Base-by-base conservation (phyloP, 2,329 filamentous ascomycete species). In the Fusarium sacchari region DNA sequence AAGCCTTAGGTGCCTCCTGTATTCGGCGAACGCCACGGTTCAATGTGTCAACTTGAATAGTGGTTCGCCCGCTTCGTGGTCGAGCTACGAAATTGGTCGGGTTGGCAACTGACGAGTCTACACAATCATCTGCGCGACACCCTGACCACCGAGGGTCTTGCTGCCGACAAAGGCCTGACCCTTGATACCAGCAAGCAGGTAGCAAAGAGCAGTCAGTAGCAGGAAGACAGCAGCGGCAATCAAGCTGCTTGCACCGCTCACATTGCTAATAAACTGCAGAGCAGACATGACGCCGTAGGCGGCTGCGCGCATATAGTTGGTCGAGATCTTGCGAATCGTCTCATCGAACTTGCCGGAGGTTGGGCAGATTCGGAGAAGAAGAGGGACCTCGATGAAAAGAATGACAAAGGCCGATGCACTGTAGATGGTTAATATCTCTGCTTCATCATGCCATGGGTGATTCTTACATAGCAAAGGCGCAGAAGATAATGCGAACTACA, bases 91-190 rank as follows among this genome's bases (percentile, higher is more conserved):
- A 40, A 49, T 53, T 57, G 49, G 34, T 24, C 20, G 43, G 28
- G 30, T 32, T 61, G 30, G 58, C 42, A 30, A 34, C 34, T 26
- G 46, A 18, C 24, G 37, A 39, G 22, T 77, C 86, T 87, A 97
- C 80, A 98, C 95, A 84, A 98, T 98, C 96, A 98, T 98, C 87
- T 98, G 95, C 71, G 95, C 96, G 76, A 98, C 93, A 59, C 96
- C 96, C 76, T 94, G 92, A 60, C 96, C 96, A 75, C 96, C 96
- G 60, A 99, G 88, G 22, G 96, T 98, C 90, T 98, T 98, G 88
- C 95, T 98, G 69, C 93, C 93, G 75, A 95, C 91, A 83, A 97
- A 97, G 40, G 90, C 92, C 85, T 97, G 94, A 68, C 93, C 92
- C 87, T 94, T 96, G 82, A 96, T 70, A 44, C 88, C 94, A 20